Base-by-base conservation (phyloP, 2,329 filamentous ascomycete genomes). In the Celoporthe dispersa region DNA sequence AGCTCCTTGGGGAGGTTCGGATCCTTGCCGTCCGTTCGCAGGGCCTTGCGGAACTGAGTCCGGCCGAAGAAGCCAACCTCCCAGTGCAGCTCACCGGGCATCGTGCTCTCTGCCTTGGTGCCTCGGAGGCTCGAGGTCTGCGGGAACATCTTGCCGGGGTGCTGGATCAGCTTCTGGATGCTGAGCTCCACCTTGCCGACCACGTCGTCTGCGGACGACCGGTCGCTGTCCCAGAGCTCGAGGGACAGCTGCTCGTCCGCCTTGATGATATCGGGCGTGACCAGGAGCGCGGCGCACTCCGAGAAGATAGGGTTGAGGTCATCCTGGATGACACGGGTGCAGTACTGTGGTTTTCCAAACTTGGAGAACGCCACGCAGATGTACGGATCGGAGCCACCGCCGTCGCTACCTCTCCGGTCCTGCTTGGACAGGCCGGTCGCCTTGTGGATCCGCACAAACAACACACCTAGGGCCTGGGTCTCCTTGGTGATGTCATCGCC, bases 311-410 rank as follows among this genome's bases (percentile, higher is more conserved):
- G 96, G 76, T 98, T 97, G 68, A 97, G 86, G 74, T 98, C 92
- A 77, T 98, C 95, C 66, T 95, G 94, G 73, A 98, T 98, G 66
- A 98, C 94, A 63, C 96, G 90, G 1, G 96, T 98, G 80, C 94
- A 98, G 81, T 97, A 98, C 88, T 97, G 97, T 1, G 95, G 95
- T 82, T 99, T 99, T 69, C 92, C 93, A 75, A 98, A 98, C 80
- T 98, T 98, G 76, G 93, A 97, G 84, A 97, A 98, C 55, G 92
- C 91, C 48, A 98, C 86, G 41, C 95, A 98, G 78, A 98, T 97
- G 79, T 98, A 98, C 0, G 95, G 94, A 75, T 99, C 96, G 65
- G 93, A 97, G 60, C 95, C 95, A 44, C 96, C 95, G 25, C 94
- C 92, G 66, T 91, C 87, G 76, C 90, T 94, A 55, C 94, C 94